Percentiles rank a stretch among this genome's conserved stretches.
phyloP scores from a whole-genome alignment of 805 yeast genomes.

The Candida parachauliodes region DNA sequence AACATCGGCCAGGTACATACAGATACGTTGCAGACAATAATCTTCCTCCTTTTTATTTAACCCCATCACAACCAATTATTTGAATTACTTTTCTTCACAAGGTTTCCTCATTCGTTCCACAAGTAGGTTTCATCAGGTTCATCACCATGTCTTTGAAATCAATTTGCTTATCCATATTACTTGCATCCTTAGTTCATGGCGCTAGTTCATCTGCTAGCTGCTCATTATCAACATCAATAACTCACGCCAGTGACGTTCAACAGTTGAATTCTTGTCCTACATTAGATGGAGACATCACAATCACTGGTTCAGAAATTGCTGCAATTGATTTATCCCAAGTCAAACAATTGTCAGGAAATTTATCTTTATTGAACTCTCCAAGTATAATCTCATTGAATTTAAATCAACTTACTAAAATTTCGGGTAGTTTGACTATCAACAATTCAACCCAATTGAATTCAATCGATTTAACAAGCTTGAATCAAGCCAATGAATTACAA shows the following conservation, averaged over 20 bases:
- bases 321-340: slow-evolving; percentile 28
- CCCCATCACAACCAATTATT: too few species aligned
- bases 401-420: slow-evolving; percentile 24
- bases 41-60: too few species aligned
- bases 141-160: slow-evolving; percentile 5
- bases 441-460: slow-evolving; percentile 38
- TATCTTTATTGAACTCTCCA: slow-evolving; percentile 37
- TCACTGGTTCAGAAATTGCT: slow-evolving; percentile 31
- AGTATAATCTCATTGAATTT: slow-evolving; percentile 32
- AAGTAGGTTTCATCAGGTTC: too few species aligned
- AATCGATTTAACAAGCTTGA: slow-evolving; percentile 32
- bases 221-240: slow-evolving; percentile 37
- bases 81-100: too few species aligned
- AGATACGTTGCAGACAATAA: too few species aligned
- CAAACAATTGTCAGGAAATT: slow-evolving; percentile 25
- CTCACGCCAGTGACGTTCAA: slow-evolving; percentile 34
- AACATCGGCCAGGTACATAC: too few species aligned
- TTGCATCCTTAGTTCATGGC: background rate
- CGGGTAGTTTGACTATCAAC: slow-evolving; percentile 33
- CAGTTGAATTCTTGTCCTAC: slow-evolving; percentile 38
- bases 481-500: slow-evolving; percentile 25
- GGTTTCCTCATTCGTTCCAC: too few species aligned
- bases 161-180: background rate
- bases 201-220: slow-evolving; percentile 20
- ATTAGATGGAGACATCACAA: slow-evolving; percentile 36